Evolutionary conservation across 2,329 filamentous ascomycete species (phyloP), one percentile per base, ranked within the genome.

Genomic region (Aspergillus ochraceoroseus): DNA sequence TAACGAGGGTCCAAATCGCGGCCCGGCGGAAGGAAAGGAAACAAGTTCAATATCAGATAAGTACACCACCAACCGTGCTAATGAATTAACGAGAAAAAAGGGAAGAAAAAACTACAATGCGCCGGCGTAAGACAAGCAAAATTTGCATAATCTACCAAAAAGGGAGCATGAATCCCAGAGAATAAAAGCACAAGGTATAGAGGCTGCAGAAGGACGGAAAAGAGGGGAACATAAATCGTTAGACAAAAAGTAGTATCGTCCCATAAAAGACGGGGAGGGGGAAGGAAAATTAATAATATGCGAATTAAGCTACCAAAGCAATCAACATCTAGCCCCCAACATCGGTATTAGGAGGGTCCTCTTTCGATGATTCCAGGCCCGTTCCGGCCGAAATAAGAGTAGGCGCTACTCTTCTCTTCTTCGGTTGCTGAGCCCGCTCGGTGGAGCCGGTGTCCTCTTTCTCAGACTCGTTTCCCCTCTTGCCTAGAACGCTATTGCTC

Each of bases 331-430:
- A 56, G 30, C 47, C 48, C 11, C 45, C 49, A 22, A 44, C 37
- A 33, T 51, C 47, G 3, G 49, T 20, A 32, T 51, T 49, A 9
- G 35, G 31, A 12, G 43, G 34, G 5, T 39, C 31, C 17, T 52
- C 41, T 13, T 41, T 45, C 7, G 41, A 31, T 7, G 20, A 22
- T 5, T 30, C 19, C 14, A 41, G 22, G 14, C 52, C 46, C 11
- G 46, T 55, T 17, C 52, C 47, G 5, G 53, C 43, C 11, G 62
- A 64, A n/a, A 85, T 70, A 1, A 73, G 71, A 1, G 81, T 86
- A 3, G 83, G 83, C 3, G 82, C 83, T 53, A 87, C 79, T 33
- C 83, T 73, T 53, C 83, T 74, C 65, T 80, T 82, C 67, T 87
- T 87, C 4, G 77, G 71, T 54, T 78, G 70, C 12, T 62, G 65